Evolutionary conservation across 2,329 filamentous ascomycete species (phyloP), one percentile per base, ranked within the genome.

Genomic region (Beauveria bassiana): DNA sequence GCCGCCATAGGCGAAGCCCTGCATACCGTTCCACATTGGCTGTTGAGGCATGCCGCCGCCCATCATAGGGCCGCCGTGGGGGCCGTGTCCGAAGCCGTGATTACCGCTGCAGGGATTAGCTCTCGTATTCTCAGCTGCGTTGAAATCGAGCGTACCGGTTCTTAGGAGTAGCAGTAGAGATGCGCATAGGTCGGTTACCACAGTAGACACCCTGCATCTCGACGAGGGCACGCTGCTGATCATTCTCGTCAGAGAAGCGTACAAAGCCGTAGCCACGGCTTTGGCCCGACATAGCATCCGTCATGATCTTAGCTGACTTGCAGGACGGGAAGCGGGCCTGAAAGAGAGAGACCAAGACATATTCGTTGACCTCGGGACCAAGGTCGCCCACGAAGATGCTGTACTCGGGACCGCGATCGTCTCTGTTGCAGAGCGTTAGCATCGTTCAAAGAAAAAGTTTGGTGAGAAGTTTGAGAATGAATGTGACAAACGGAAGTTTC

Each of bases 231-330:
- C 93, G 91, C 80, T 99, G 93, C 80, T 98, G 93, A 72, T 99
- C 95, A 67, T 87, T 85, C 80, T 98, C 93, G 68, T 96, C 91
- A 58, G 91, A 91, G 80, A 99, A 99, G 67, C 95, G 91, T 59
- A 99, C 95, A 70, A 99, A 99, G 52, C 95, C 95, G 71, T 99
- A 99, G 61, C 95, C 95, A 65, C 95, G 92, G 66, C 93, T 97
- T 85, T 98, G 93, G 69, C 95, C 95, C 66, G 90, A 96, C 78
- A 98, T 95, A 64, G 95, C 93, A 72, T 99, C 95, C 64, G 93
- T 96, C 95, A 99, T 99, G 78, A 99, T 99, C 84, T 99, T 99
- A 71, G 95, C 95, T 43, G 92, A 96, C 82, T 98, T 98, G 90
- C 93, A 98, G 9, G 92, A 96, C 0, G 90, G 89, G 82, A 96